Base-by-base conservation (phyloP, 768 basidiomycete genomes). In the Psilocybe cyanescens region DNA sequence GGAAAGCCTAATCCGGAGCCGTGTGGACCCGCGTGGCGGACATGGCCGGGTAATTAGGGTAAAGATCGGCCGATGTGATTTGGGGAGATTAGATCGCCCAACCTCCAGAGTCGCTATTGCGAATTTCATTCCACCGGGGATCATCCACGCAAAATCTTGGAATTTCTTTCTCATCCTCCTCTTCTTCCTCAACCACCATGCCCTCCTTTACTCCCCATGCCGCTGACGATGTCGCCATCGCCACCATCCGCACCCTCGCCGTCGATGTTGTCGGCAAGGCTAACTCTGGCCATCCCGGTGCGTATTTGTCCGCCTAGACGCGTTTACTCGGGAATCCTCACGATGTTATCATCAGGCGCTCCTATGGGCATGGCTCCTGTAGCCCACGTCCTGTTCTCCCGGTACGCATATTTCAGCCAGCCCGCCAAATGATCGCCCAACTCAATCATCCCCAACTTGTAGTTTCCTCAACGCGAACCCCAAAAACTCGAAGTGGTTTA, bases 251-350 rank as follows among this genome's bases (percentile, higher is more conserved):
- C 61, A 84, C 86, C 45, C 86, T 93, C 62, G 87, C 90, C 58
- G 89, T 85, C 39, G 90, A 90, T 79, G 82, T 88, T 67, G 91
- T 92, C 50, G 87, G 77, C 65, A 92, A 94, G 78, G 91, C 94
- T 70, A 97, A 97, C 86, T 95, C 93, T 67, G 95, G 95, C 60
- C 95, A 96, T 76, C 95, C 93, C 63, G 94, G 94, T 89, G 81
- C 62, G 33, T 29, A 39, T 53, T 35, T 35, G 50, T 37, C 11
- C 57, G 44, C 48, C 30, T 50, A 16, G 3, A 56, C 57, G 52
- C 56, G 35, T 60, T 37, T 37, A 47, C 53, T 59, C 57, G 47
- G 12, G 49, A 52, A 53, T 63, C 47, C 57, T 70, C 60, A 64
- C 69, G 60, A 30, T 44, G n/a, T 44, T n/a, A 54, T 47, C 50